phyloP scores from a whole-genome alignment of 2,329 filamentous ascomycete genomes.

The Phaeosphaeriaceae sp. region DNA sequence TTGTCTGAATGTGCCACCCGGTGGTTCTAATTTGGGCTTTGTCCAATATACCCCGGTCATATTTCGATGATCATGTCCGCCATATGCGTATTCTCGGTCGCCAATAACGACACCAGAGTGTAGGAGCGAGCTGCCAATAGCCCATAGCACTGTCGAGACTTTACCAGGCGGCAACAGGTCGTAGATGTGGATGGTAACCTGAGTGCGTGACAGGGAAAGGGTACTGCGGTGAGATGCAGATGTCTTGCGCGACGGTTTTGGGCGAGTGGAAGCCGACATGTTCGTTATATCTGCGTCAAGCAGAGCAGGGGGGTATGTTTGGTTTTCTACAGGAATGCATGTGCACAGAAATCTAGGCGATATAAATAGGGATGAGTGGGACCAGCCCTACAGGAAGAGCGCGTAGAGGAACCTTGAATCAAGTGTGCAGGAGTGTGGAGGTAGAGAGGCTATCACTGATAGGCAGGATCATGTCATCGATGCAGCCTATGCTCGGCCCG shows the following conservation, averaged over 20 bases:
- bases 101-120: constrained; percentile 85
- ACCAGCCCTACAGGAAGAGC: constrained; percentile 22
- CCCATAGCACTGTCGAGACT: constrained; percentile 78
- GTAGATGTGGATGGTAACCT: constrained; percentile 79
- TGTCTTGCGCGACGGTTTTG: constrained; percentile 50
- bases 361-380: constrained; percentile 12
- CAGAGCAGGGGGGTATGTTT: constrained; percentile 23
- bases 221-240: constrained; percentile 65
- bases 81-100: constrained; percentile 82
- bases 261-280: constrained; percentile 39
- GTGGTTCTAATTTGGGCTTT: constrained; percentile 71
- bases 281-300: constrained; percentile 8
- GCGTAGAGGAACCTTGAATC: constrained; percentile 2
- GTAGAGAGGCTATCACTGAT: constrained; percentile 7
- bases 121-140: constrained; percentile 75
- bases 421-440: constrained; percentile 23
- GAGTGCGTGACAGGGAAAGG: constrained; percentile 72
- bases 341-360: constrained; percentile 11
- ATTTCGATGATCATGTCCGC: constrained; percentile 74
- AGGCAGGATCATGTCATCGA: constrained; percentile 10
- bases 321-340: constrained; percentile 9
- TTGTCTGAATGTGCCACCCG: constrained; percentile 76
- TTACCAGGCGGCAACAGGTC: constrained; percentile 78
- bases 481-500: constrained; percentile 8
- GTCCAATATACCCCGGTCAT: constrained; percentile 86